Conservation (phyloP, 768 basidiomycete species). For the Strobilomyces echinocephalus region DNA sequence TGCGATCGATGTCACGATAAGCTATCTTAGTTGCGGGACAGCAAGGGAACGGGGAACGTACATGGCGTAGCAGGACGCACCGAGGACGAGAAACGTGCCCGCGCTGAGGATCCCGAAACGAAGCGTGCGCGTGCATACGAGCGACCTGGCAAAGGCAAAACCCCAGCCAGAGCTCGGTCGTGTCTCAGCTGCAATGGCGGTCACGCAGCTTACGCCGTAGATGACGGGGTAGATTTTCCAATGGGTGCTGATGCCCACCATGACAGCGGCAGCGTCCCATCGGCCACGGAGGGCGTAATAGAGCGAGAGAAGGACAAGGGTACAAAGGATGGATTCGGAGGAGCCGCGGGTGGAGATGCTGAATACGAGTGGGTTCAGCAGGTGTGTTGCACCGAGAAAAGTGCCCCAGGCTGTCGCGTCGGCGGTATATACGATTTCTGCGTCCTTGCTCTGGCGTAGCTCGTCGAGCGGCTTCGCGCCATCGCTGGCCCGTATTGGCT, state of each 20-base stretch:
- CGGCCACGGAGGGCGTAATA: constrained; percentile 51
- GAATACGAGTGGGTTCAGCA: constrained; percentile 91
- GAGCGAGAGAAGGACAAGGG: constrained; percentile 71
- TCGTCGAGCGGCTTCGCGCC: constrained; percentile 4
- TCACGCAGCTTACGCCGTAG: constrained; percentile 74
- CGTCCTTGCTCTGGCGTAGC: not conserved
- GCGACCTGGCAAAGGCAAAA: constrained; percentile 29
- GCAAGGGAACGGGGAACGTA: constrained; percentile 38
- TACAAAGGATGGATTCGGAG: constrained; percentile 82
- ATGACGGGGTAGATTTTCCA: constrained; percentile 98
- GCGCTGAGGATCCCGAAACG: constrained; percentile 70
- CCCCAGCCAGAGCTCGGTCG: constrained; percentile 17
- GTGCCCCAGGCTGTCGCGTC: constrained; percentile 37
- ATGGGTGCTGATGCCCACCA: constrained; percentile 80
- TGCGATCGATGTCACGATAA: constrained; percentile 27
- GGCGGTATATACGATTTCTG: not conserved
- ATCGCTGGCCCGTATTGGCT: not conserved
- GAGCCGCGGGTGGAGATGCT: constrained; percentile 97
- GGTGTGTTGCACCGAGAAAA: constrained; percentile 64
- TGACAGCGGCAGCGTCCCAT: constrained; percentile 64
- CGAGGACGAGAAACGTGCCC: constrained; percentile 60
- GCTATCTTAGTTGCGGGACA: not conserved
- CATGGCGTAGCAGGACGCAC: constrained; percentile 67
- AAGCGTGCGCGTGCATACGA: constrained; percentile 49
- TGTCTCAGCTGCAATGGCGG: constrained; percentile 23